A percentile compares a stretch with the other conserved stretches of the same genome.
Conservation (phyloP, 1,139 yeast species). For the Barnettozyma hawaiiensis region DNA sequence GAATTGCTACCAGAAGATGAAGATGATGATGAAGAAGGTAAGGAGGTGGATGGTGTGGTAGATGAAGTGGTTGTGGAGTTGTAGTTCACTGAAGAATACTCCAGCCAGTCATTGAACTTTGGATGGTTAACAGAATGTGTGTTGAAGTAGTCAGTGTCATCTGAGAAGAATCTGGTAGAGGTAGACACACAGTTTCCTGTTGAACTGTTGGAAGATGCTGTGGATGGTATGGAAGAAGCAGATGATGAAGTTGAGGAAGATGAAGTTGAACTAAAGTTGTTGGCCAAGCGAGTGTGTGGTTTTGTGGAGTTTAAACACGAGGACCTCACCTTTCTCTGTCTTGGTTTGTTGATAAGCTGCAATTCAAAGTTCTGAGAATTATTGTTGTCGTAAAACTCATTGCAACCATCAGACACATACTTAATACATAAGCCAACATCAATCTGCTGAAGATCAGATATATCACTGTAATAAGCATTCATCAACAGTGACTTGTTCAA, state of each 20-base stretch:
- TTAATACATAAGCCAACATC: slow-evolving; percentile 24
- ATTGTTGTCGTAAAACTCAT: slow-evolving; percentile 24
- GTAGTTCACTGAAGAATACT: slow-evolving; percentile 5
- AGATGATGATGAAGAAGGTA: slow-evolving; percentile 11
- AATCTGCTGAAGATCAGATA: slow-evolving; percentile 6
- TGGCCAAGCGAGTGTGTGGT: slow-evolving; percentile 4
- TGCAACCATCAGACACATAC: slow-evolving; percentile 18
- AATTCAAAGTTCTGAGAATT: slow-evolving; percentile 19
- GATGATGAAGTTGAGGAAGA: slow-evolving; percentile 6
- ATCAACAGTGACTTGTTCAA: slow-evolving; percentile 21
- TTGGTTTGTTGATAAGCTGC: slow-evolving; percentile 13
- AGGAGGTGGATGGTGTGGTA: neutral
- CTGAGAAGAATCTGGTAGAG: slow-evolving; percentile 21
- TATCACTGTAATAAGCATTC: slow-evolving; percentile 7
- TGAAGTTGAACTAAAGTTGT: slow-evolving; percentile 6
- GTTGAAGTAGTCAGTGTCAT: slow-evolving; percentile 26
- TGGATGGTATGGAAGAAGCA: slow-evolving; percentile 5
- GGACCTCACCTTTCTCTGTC: slow-evolving; percentile 3
- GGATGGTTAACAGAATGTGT: slow-evolving; percentile 10
- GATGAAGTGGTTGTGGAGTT: slow-evolving; percentile 1
- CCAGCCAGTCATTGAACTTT: slow-evolving; percentile 10
- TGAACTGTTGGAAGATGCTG: slow-evolving; percentile 2
- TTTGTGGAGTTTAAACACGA: slow-evolving; percentile 1
- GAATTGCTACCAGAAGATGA: slow-evolving; percentile 5
- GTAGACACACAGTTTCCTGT: slow-evolving; percentile 8